Base-by-base conservation (phyloP, 2,329 filamentous ascomycete genomes). In the Talaromyces sp. region DNA sequence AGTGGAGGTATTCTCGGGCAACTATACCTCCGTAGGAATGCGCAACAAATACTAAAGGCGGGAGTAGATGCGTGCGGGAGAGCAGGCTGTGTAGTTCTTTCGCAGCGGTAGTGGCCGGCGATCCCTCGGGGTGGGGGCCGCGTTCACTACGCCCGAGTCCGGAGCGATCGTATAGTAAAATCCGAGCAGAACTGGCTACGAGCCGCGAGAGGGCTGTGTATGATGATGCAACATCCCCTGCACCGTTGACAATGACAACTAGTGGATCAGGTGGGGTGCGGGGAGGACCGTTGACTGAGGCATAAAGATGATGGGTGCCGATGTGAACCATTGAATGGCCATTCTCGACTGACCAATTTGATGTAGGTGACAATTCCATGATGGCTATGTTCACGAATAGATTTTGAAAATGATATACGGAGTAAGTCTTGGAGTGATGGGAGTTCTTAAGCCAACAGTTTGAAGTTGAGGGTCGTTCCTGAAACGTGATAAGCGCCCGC, bases 1-100 rank as follows among this genome's bases (percentile, higher is more conserved):
- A 52, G 49, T 75, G 68, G 13, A 76, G 56, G 48, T 68, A 75
- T 44, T 75, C 71, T 4, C 74, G 67, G 16, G 71, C 70, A 36
- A 75, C 58, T 37, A 75, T 69, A 1, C 63, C 73, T 7, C 74
- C 74, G 46, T 74, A 77, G 10, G 72, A 75, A 54, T 77, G 74
- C 1, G 64, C 73, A 2, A 70, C 65, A 5, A 77, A 58, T 2
- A 75, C 37, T 14, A 70, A 63, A 1, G 71, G 72, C 6, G 69
- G 60, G 1, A 33, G 7, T 1, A 72, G 51, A 0, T 56, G 27
- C 10, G 55, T 59, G 4, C 36, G 46, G n/a, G 55, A 11, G 4
- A 74, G 62, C n/a, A 72, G 59, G 20, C 29, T 51, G 37, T 64
- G 63, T 20, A 75, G 55, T 44, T 75, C 71, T 11, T 49, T 36